These are phyloP conservation scores for Stagonosporopsis rhizophila DNA, from an alignment of 2,329 filamentous ascomycete species.

Conservation along the genomic window DNA sequence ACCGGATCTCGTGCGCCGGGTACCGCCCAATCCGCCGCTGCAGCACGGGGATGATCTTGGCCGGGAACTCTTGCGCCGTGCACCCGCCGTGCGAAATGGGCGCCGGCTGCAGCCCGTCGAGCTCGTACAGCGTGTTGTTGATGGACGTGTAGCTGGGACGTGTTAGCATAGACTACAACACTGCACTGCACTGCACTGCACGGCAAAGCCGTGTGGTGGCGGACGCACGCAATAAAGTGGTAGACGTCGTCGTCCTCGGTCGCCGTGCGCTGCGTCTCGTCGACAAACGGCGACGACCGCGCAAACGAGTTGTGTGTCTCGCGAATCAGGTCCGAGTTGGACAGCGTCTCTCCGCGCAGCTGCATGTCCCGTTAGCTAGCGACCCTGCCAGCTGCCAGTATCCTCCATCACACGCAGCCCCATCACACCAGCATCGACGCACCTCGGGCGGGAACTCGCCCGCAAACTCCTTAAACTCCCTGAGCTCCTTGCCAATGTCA, in stretches of 20 bases:
- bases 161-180: neutral
- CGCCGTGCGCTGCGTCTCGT: conserved; percentile 79
- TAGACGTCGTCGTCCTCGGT: conserved; percentile 88
- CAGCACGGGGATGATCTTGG: conserved; percentile 84
- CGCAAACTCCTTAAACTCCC: conserved; percentile 87
- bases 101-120: conserved; percentile 91
- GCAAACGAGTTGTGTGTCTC: conserved; percentile 90
- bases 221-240: conserved; percentile 80
- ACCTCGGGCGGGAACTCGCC: conserved; percentile 74
- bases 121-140: conserved; percentile 83
- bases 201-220: too few relatives aligned
- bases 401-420: too few relatives aligned
- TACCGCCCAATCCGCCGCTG: conserved; percentile 85
- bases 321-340: conserved; percentile 66
- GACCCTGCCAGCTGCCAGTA: too few relatives aligned
- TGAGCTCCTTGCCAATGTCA: conserved; percentile 73
- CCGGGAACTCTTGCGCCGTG: conserved; percentile 72
- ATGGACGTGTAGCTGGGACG: conserved; percentile 73
- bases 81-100: conserved; percentile 89
- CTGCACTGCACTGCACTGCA: too few relatives aligned
- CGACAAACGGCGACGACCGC: conserved; percentile 85
- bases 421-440: conserved; percentile 26
- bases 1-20: conserved; percentile 85
- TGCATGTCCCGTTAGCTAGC: conserved; percentile 49
- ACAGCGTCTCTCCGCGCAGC: conserved; percentile 73